Conservation (phyloP, 495 filamentous ascomycete species). For the Diplogelasinospora grovesii region DNA sequence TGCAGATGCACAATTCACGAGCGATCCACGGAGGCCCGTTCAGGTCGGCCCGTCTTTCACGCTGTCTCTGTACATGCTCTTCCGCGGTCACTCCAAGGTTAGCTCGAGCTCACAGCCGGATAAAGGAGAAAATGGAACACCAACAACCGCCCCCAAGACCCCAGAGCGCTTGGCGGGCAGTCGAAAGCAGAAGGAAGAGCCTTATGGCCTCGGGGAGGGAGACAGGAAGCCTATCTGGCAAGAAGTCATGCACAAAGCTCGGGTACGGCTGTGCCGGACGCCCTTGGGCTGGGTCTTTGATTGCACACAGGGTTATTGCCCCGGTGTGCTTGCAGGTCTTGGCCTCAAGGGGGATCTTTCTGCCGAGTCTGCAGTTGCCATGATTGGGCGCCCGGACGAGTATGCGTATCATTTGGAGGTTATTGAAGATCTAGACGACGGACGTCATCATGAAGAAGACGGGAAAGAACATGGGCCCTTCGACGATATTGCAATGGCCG, state of each 20-base stretch:
- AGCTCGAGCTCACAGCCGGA: too few species aligned
- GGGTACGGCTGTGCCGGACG: conserved; percentile 65
- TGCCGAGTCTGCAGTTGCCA: not conserved
- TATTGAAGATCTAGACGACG: conserved; percentile 91
- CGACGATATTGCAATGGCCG: conserved; percentile 66
- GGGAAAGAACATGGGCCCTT: conserved; percentile 58
- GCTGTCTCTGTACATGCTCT: conserved; percentile 94
- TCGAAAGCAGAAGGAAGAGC: conserved; percentile 18
- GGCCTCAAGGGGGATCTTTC: not conserved
- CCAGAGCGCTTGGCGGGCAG: too few species aligned
- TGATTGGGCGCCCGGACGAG: conserved; percentile 42
- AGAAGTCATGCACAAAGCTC: conserved; percentile 93
- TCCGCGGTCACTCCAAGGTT: conserved; percentile 67
- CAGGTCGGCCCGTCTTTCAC: conserved; percentile 88
- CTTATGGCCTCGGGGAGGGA: conserved; percentile 40
- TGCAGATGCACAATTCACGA: conserved; percentile 77
- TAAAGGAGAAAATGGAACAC: too few species aligned
- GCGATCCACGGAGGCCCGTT: conserved; percentile 54
- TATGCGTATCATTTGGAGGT: conserved; percentile 87
- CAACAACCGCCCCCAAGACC: too few species aligned
- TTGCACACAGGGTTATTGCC: conserved; percentile 14
- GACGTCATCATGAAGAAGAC: conserved; percentile 76
- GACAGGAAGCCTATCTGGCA: conserved; percentile 84
- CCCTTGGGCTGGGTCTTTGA: conserved; percentile 28
- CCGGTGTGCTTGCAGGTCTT: conserved; percentile 1